Evolutionary conservation across 176 grass and related monocot species (phyloP).

Genomic region (Secale cereale): DNA sequence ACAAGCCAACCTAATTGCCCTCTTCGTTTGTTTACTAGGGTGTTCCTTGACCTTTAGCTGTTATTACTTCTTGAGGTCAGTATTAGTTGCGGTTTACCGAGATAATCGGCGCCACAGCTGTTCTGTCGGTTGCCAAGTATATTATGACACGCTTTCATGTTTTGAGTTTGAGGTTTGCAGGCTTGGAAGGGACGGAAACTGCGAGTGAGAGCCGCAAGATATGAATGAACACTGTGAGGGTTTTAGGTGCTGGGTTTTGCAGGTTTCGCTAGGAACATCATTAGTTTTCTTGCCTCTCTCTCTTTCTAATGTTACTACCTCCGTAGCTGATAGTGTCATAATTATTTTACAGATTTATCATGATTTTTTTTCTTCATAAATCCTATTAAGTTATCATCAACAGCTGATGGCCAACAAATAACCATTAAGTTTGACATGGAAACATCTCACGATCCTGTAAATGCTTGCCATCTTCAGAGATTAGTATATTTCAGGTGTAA

Average conservation of each 20-base stretch:
- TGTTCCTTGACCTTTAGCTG: neutral
- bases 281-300: neutral
- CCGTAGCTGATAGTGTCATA: neutral
- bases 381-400: too few relatives aligned
- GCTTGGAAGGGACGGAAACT: neutral
- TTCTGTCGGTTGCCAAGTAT: neutral
- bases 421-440: too few relatives aligned
- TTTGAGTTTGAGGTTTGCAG: neutral
- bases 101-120: neutral
- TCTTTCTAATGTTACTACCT: neutral
- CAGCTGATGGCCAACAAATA: too few relatives aligned
- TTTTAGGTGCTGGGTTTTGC: conserved; percentile 22
- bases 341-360: neutral
- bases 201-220: neutral
- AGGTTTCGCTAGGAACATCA: neutral
- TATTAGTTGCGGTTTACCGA: neutral
- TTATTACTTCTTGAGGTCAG: neutral
- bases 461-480: too few relatives aligned
- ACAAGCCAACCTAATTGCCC: neutral
- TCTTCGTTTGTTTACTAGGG: neutral
- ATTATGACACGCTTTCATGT: neutral
- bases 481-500: too few relatives aligned
- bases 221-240: neutral
- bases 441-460: too few relatives aligned
- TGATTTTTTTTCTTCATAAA: too few relatives aligned